Base-by-base conservation (phyloP, 441 rosid species). In the Pelargonium cotyledonis region DNA sequence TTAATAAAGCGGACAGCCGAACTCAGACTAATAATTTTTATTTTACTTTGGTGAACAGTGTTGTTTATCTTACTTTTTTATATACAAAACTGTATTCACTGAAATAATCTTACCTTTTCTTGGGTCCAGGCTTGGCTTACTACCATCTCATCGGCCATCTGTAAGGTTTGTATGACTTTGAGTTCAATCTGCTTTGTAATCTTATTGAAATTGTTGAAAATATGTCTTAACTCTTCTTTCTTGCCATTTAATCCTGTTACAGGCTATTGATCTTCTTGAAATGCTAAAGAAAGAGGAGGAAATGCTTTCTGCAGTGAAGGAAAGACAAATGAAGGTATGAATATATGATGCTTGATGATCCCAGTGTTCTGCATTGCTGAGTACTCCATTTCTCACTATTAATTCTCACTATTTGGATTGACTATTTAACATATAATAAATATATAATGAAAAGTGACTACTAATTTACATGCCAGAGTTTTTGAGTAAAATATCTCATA, bases 271-370 rank as follows among this genome's bases (percentile, higher is more conserved):
- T 85, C 81, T 90, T 75, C 78, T 92, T 51, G 96, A 95, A 79
- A 86, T 92, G 89, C 82, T 95, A 51, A 89, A 85, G 78, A 87
- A 76, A 71, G 97, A 95, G 81, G 95, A 86, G 71, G 97, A 88
- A 71, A 85, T 95, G 96, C 96, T 95, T 74, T 78, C 86, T 68
- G 92, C 89, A 64, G 82, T 92, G 5, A 89, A 83, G 82, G 97
- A 95, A 72, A 80, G 74, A 68, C 84, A 85, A 70, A 62, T 81
- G 63, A 90, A 89, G 98, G 97, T 90, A 81, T 38, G 70, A 21
- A 11, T 63, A 8, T 55, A 51, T n/a, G 18, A 4, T 51, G 15
- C 40, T 35, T 35, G 40, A 35, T 35, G 58, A 51, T 51, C 2
- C 19, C 58, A 51, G 6, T 6, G n/a, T 51, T n/a, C 19, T n/a